phyloP scores from a whole-genome alignment of 352 stramenopile species.

The Pythium plurisporium region DNA sequence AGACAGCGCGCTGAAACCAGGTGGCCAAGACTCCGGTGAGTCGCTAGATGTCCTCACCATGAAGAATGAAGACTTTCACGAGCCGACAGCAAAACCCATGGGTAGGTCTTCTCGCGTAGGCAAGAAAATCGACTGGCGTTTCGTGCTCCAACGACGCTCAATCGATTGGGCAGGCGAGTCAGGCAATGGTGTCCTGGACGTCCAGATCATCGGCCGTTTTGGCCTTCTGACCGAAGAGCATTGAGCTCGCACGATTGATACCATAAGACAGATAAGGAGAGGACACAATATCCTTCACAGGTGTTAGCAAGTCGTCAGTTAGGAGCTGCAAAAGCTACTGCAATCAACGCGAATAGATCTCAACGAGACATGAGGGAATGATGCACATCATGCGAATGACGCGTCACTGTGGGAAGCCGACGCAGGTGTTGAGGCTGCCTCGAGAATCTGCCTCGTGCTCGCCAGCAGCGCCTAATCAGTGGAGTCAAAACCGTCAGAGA shows the following conservation, averaged over 20 bases:
- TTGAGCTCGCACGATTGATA: too few species aligned
- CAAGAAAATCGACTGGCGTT: background rate
- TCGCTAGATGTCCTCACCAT: too few species aligned
- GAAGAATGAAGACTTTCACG: background rate
- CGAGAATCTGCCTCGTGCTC: slow-evolving; percentile 42
- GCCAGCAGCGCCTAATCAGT: slow-evolving; percentile 25
- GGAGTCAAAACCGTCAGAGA: too few species aligned
- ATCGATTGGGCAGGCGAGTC: background rate
- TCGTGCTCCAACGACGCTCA: background rate
- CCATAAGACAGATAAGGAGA: too few species aligned
- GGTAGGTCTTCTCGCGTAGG: background rate
- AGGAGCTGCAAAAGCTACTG: background rate
- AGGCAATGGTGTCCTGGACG: background rate
- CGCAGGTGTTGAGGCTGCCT: slow-evolving; percentile 9
- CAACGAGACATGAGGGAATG: background rate
- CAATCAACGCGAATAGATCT: background rate
- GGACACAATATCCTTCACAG: too few species aligned
- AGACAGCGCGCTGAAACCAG: background rate
- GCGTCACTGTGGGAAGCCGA: slow-evolving; percentile 1
- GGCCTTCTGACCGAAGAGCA: too few species aligned
- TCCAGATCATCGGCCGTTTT: background rate
- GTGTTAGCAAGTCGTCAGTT: too few species aligned
- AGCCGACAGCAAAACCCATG: background rate
- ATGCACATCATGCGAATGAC: background rate
- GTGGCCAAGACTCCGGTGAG: background rate